Base-by-base conservation (phyloP, 352 stramenopile species). In the Pythium vanterpoolii region DNA sequence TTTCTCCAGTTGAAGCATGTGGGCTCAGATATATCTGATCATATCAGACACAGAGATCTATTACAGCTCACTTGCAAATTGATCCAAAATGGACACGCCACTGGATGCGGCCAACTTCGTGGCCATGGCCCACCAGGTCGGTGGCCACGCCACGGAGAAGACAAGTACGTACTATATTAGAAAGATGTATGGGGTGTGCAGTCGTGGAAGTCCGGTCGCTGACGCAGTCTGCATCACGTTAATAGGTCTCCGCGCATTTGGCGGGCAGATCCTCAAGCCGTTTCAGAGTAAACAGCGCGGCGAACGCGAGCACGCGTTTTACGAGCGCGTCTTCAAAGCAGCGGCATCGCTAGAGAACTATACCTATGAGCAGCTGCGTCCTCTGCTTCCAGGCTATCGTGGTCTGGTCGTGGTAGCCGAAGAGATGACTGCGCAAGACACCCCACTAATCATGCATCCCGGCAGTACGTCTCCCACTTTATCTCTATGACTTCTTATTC, bases 221-320 rank as follows among this genome's bases (percentile, higher is more conserved):
- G 6, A 60, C 63, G 43, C 36, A 28, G n/a, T 23, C 54, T 18
- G 44, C 8, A 19, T 59, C 23, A 8, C 13, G 2, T 10, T 24
- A 9, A 19, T 39, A 93, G 83, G 80, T 62, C 55, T 94, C 36
- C 87, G 86, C 40, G 58, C 82, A 30, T 63, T 75, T 50, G 71
- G 72, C n/a, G 86, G 78, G 0, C 74, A 76, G 48, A 86, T 96
- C 57, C 71, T 91, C 43, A 96, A 96, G 64, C 87, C 84, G 8
- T 96, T 94, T 61, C 87, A 96, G 64, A 89, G 70, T 64, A 90
- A 89, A 49, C 71, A 72, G 45, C 73, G 87, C 21, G 87, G 87
- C 11, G 74, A 91, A 61, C 76, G 71, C 44, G 87, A 96, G 55
- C 54, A 79, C 34, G 75, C 73, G 42, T 95, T 96, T 61, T 96